Evolutionary conservation across 2,329 filamentous ascomycete genomes (phyloP), one percentile per base, ranked within the genome.

Genomic region (Pseudogymnoascus sp.): DNA sequence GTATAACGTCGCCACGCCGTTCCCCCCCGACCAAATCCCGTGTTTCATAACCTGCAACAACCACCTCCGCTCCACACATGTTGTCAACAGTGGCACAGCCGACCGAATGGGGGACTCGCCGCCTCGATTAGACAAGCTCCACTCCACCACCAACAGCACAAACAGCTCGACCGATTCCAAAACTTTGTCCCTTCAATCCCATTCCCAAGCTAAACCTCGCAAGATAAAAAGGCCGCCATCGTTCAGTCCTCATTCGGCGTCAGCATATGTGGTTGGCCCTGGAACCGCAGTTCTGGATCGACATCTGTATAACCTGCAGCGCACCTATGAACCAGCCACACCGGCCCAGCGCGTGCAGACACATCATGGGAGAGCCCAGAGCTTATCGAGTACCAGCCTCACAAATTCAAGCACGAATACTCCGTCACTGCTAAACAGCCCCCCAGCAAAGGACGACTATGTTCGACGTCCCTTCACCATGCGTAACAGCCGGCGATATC

Each of bases 401-500:
- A 56, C 50, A 56, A 56, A 56, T 21, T 56, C 50, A 33, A 56
- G 50, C 10, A 56, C 50, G 50, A 56, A 56, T 56, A 56, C 50
- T 56, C 50, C 50, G 50, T 56, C 50, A 33, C 29, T 56, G 50
- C 29, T 56, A 56, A 29, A 29, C n/a, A 16, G 50, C 50, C 29
- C 50, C 29, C 50, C 50, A 21, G 33, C 33, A 61, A 61, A 38
- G 59, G 35, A 40, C 38, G 59, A 61, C 35, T 61, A 38, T 38
- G 38, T 61, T 38, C 33, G 21, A 68, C 79, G 78, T 68, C 86
- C 87, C 6, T 89, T 93, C 70, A 78, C 89, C 68, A 78, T 87
- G 67, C 86, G 88, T 70, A 88, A 95, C 77, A 91, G 91, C 61
- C 88, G 92, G 64, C 88, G 88, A 56, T 97, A 93, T 76, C 83